Conservation (phyloP, 352 stramenopile genomes). For the Pythium oligandrum region DNA sequence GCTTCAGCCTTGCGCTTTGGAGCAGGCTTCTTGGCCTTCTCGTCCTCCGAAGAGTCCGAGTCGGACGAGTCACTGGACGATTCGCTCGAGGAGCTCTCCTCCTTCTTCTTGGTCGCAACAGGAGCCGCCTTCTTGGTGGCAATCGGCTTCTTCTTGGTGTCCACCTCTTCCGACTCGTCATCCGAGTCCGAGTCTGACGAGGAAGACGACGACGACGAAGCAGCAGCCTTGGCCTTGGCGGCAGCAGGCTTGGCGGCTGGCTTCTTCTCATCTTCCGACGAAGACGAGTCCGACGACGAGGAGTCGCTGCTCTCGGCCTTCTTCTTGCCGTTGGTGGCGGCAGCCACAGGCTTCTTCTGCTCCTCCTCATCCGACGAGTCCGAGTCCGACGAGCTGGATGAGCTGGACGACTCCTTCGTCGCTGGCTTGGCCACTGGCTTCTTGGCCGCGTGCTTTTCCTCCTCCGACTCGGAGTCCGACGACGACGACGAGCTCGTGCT, state of each 20-base stretch:
- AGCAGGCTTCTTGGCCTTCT: conserved; percentile 18
- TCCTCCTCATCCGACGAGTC: conserved; percentile 25
- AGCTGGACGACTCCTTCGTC: conserved; percentile 13
- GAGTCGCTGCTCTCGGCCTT: conserved; percentile 13
- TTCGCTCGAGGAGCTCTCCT: conserved; percentile 26
- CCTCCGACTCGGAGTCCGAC: conserved; percentile 21
- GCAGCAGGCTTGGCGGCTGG: conserved; percentile 12
- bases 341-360: conserved; percentile 11
- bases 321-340: conserved; percentile 11
- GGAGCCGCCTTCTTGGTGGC: conserved; percentile 19
- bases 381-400: conserved; percentile 19
- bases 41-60: conserved; percentile 30
- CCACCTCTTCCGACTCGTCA: conserved; percentile 14
- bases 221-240: conserved; percentile 15
- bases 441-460: conserved; percentile 9
- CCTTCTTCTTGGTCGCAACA: conserved; percentile 16
- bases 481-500: conserved; percentile 30
- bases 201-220: conserved; percentile 25
- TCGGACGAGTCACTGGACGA: conserved; percentile 30
- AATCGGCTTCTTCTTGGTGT: conserved; percentile 6
- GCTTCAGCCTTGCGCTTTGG: conserved; percentile 53
- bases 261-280: conserved; percentile 35
- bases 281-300: conserved; percentile 23
- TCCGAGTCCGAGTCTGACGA: conserved; percentile 17
- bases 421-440: conserved; percentile 16